Conservation (phyloP, 306 rosid genomes). For the Crotalaria pallida region DNA sequence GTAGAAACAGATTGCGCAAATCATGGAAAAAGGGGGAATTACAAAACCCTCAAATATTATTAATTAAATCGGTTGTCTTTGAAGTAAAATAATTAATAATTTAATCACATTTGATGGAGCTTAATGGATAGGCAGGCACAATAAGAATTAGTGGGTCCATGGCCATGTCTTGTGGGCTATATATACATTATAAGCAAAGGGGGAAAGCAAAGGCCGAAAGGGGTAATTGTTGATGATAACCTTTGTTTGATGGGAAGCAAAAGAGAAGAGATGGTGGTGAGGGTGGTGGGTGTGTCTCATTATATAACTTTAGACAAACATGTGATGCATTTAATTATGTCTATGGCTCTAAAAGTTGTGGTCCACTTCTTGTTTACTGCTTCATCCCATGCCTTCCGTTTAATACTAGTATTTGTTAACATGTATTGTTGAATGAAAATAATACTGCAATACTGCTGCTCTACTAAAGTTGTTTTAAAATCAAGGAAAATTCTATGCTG, state of each 20-base stretch:
- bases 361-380: slow-evolving; percentile 14
- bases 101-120: neutral
- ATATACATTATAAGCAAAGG: neutral
- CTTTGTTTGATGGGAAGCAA: slow-evolving; percentile 15
- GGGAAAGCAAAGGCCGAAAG: neutral
- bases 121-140: neutral
- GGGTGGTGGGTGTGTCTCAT: slow-evolving; percentile 36
- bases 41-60: neutral
- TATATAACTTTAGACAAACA: slow-evolving; percentile 41
- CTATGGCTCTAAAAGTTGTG: slow-evolving; percentile 6
- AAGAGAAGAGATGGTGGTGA: slow-evolving; percentile 4
- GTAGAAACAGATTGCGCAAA: slow-evolving; percentile 17
- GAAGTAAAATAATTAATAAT: neutral
- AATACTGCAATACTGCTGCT: too few relatives aligned
- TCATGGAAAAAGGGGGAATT: slow-evolving; percentile 18
- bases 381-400: neutral
- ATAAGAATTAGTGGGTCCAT: slow-evolving; percentile 22
- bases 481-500: too few relatives aligned
- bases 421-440: neutral
- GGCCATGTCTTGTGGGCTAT: slow-evolving; percentile 3
- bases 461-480: too few relatives aligned
- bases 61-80: neutral
- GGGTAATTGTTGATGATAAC: slow-evolving; percentile 9
- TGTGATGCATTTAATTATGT: slow-evolving; percentile 47
- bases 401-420: neutral